Evolutionary conservation across 2,329 filamentous ascomycete genomes (phyloP).

Genomic region (Orbilia blumenaviensis): DNA sequence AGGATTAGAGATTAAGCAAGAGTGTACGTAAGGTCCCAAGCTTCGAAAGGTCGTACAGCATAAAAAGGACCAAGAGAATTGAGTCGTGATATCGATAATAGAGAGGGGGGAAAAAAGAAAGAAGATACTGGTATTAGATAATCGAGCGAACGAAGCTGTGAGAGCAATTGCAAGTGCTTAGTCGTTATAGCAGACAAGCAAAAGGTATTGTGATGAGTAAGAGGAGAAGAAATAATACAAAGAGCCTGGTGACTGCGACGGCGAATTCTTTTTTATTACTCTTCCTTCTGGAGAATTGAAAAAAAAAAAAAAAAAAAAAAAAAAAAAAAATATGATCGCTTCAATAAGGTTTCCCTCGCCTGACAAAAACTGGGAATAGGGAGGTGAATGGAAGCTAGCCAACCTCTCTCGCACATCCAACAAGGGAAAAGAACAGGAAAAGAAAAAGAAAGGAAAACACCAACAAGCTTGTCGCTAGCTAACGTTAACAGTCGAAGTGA

Average conservation of each 20-base stretch:
- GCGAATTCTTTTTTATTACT: constrained; percentile 1
- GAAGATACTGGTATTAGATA: background rate
- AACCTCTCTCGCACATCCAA: constrained; percentile 31
- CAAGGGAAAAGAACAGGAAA: constrained; percentile 1
- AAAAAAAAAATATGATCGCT: constrained; percentile 7
- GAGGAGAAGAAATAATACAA: background rate
- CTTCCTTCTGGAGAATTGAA: too few relatives aligned
- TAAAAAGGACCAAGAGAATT: background rate
- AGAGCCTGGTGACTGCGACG: constrained; percentile 24
- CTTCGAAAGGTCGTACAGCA: constrained; percentile 3
- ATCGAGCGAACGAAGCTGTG: background rate
- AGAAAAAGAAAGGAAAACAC: too few relatives aligned
- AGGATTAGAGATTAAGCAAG: constrained; percentile 6
- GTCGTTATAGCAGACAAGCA: background rate
- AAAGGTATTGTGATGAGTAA: constrained; percentile 1
- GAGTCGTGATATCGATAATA: background rate
- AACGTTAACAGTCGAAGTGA: background rate
- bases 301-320: background rate
- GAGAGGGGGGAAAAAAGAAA: background rate
- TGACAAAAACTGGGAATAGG: constrained; percentile 1
- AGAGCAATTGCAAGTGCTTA: background rate
- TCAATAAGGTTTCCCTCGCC: constrained; percentile 16
- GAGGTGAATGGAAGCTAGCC: constrained; percentile 15
- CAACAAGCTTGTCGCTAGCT: background rate
- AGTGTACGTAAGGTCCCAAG: too few relatives aligned